These are phyloP conservation scores for Fusarium fracticaudum DNA, from an alignment of 2,329 filamentous ascomycete species.

Conservation along the genomic window DNA sequence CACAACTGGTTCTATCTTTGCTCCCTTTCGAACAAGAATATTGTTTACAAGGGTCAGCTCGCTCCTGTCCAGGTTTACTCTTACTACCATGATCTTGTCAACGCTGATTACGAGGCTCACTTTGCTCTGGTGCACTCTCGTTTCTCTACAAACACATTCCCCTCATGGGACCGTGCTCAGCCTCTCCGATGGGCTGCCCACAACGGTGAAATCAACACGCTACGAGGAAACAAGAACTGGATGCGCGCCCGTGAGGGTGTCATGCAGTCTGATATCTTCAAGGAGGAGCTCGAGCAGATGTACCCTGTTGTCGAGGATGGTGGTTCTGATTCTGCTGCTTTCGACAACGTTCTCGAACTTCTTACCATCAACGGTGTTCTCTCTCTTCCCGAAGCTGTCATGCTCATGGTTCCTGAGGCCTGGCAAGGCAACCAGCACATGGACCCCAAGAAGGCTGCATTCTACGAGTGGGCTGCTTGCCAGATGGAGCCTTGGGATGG, in stretches of 20 bases:
- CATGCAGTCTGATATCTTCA: constrained; percentile 91
- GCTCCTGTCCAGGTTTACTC: constrained; percentile 95
- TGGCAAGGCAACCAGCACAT: constrained; percentile 95
- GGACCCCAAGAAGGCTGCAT: constrained; percentile 94
- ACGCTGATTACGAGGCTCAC: constrained; percentile 96
- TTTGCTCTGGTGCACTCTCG: constrained; percentile 97
- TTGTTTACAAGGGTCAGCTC: constrained; percentile 98
- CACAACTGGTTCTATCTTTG: constrained; percentile 99
- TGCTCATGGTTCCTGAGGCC: constrained; percentile 98
- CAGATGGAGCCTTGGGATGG: constrained; percentile 99
- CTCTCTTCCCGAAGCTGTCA: constrained; percentile 93
- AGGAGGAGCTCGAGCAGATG: constrained; percentile 87
- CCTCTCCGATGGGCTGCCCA: constrained; percentile 96
- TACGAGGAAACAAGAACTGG: constrained; percentile 99
- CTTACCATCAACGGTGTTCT: constrained; percentile 95
- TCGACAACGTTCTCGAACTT: constrained; percentile 95
- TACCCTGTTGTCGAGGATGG: constrained; percentile 97
- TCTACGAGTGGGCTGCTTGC: constrained; percentile 98
- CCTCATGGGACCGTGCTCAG: constrained; percentile 97
- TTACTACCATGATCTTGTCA: constrained; percentile 97
- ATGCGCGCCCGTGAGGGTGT: constrained; percentile 97
- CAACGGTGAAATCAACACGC: constrained; percentile 98
- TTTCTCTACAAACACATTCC: constrained; percentile 98
- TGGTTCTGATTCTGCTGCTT: constrained; percentile 95
- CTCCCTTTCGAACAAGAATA: constrained; percentile 96